Percentiles rank a stretch among this genome's conserved stretches.
Conservation (phyloP, 345 rosid genomes). For the Linum usitatissimum region DNA sequence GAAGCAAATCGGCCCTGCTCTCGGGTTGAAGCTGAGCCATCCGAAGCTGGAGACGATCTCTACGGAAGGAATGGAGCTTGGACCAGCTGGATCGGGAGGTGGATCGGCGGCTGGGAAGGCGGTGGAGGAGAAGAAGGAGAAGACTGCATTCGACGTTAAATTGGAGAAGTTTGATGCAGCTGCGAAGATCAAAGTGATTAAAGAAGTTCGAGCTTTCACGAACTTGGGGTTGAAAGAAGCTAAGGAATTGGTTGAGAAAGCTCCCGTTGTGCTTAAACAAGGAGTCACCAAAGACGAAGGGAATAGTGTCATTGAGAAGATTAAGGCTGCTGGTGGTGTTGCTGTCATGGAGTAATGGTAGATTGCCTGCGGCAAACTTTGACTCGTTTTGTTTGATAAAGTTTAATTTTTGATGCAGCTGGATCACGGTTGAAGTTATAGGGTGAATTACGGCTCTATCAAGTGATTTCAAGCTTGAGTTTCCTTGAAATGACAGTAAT, state of each 20-base stretch:
- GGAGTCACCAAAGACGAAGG: slow-evolving; percentile 44
- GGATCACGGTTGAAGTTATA: no score
- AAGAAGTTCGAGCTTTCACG: slow-evolving; percentile 38
- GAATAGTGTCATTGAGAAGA: slow-evolving; percentile 29
- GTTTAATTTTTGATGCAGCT: no score
- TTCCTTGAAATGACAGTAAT: no score
- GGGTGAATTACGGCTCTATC: no score
- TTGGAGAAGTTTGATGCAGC: slow-evolving; percentile 45
- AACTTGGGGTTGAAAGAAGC: slow-evolving; percentile 45
- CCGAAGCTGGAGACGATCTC: neutral
- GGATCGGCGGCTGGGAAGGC: neutral
- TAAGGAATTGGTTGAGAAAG: slow-evolving; percentile 42
- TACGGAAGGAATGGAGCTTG: neutral
- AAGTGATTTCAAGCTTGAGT: no score
- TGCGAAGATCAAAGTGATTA: slow-evolving; percentile 39
- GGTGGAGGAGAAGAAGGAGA: neutral
- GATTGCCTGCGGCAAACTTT: no score
- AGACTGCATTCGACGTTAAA: slow-evolving; percentile 9
- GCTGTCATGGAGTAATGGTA: slow-evolving; percentile 33
- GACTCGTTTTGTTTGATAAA: no score
- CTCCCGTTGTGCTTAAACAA: slow-evolving; percentile 33
- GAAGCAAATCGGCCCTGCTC: slow-evolving; percentile 27
- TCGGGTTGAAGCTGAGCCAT: slow-evolving; percentile 13
- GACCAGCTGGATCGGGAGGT: neutral
- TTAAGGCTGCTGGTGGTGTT: slow-evolving; percentile 40